phyloP scores from a whole-genome alignment of 495 filamentous ascomycete genomes.

The Hypoxylon intermedium region DNA sequence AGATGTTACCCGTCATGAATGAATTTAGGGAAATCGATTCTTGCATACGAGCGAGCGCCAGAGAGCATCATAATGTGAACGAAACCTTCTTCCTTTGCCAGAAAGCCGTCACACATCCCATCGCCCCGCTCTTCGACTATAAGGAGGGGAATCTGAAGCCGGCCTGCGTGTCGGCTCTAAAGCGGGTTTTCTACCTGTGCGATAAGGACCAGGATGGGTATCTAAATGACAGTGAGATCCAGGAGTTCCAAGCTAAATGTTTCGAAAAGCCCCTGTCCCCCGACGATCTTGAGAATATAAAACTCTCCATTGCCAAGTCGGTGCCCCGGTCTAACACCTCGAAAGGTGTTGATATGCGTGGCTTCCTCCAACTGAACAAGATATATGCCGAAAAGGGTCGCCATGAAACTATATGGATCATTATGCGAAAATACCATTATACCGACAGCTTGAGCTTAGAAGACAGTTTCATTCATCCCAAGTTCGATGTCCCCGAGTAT shows the following conservation, averaged over 20 bases:
- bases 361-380: conserved; percentile 90
- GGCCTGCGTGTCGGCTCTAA: conserved; percentile 81
- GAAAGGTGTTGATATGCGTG: conserved; percentile 77
- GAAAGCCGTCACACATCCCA: conserved; percentile 97
- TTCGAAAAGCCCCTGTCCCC: conserved; percentile 83
- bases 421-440: conserved; percentile 94
- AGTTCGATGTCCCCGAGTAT: conserved; percentile 89
- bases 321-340: conserved; percentile 68
- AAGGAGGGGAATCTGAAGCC: conserved; percentile 91
- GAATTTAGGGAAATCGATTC: conserved; percentile 99
- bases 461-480: conserved; percentile 89
- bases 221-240: conserved; percentile 86
- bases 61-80: conserved; percentile 94
- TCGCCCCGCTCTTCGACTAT: conserved; percentile 93
- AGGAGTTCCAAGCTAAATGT: conserved; percentile 87
- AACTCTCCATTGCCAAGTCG: conserved; percentile 75
- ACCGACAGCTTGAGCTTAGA: conserved; percentile 91
- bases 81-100: conserved; percentile 98
- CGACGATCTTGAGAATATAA: conserved; percentile 87
- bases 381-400: conserved; percentile 95
- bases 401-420: conserved; percentile 98
- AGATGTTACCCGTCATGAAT: conserved; percentile 98
- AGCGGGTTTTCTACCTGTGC: conserved; percentile 91
- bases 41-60: conserved; percentile 92
- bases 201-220: conserved; percentile 97